Conservation (phyloP, 305 asterid species). For the Fraxinus nigra region DNA sequence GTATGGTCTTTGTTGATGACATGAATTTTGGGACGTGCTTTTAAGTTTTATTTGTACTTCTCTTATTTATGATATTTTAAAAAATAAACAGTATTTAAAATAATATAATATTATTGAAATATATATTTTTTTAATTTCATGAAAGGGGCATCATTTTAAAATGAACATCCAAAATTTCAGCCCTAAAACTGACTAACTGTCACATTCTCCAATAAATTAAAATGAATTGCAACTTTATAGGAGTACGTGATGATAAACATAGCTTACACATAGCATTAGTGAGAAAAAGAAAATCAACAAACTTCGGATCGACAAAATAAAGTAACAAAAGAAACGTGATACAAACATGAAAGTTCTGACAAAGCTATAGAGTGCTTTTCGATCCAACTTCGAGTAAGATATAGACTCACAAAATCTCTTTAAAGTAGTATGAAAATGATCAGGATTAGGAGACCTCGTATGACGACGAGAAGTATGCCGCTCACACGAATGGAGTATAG, state of each 20-base stretch:
- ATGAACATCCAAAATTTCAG: no score
- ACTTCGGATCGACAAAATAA: not conserved
- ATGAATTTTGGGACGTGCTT: no score
- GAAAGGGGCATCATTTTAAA: no score
- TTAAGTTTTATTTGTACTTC: no score
- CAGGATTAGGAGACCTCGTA: not conserved
- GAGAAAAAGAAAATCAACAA: not conserved
- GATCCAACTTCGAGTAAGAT: not conserved
- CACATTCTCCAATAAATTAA: no score
- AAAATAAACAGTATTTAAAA: no score
- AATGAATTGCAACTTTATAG: not conserved
- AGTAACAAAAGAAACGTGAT: not conserved
- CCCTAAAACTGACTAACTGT: no score
- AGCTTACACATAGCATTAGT: no score
- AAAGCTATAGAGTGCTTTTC: not conserved
- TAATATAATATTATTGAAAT: no score
- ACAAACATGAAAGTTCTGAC: not conserved
- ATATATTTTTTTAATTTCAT: no score
- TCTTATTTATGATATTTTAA: no score
- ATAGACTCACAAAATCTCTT: not conserved
- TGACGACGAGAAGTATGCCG: not conserved
- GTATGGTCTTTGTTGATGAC: no score
- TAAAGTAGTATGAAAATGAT: not conserved
- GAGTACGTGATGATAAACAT: not conserved
- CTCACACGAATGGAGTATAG: not conserved